Conservation (phyloP, 306 rosid species). For the Crotalaria pallida region DNA sequence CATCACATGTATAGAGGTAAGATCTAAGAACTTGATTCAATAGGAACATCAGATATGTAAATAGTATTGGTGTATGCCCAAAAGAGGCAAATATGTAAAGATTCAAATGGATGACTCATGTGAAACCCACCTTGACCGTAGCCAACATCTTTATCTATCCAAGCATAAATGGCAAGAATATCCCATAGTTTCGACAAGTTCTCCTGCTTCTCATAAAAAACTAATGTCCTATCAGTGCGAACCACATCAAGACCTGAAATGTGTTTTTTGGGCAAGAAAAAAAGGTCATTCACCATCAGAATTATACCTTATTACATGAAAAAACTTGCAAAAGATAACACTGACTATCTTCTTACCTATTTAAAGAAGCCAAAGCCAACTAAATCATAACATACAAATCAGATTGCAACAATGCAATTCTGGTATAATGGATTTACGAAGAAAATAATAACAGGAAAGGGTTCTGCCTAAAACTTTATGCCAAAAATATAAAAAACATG, state of each 20-base stretch:
- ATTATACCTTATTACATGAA: constrained; percentile 5
- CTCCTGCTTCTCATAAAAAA: constrained; percentile 86
- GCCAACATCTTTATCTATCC: constrained; percentile 93
- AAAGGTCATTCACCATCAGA: not conserved
- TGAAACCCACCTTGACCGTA: constrained; percentile 83
- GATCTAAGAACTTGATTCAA: not conserved
- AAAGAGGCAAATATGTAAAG: constrained; percentile 11
- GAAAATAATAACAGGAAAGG: not conserved
- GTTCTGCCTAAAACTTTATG: constrained; percentile 5
- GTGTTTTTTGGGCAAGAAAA: constrained; percentile 4
- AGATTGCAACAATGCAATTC: constrained; percentile 12
- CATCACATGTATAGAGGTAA: not conserved
- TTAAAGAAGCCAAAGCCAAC: not conserved
- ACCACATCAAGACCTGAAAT: constrained; percentile 92
- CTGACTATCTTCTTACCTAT: not conserved
- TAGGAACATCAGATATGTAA: not conserved
- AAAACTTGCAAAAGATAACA: constrained; percentile 3
- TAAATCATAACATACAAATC: constrained; percentile 6
- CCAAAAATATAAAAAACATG: not conserved
- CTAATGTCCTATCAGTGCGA: constrained; percentile 96
- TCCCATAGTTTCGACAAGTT: constrained; percentile 95
- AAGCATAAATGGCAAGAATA: constrained; percentile 91
- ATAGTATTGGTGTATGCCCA: not conserved
- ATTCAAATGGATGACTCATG: not conserved
- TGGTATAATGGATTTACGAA: constrained; percentile 12